Evolutionary conservation across 1,284 basidiomycete genomes (phyloP).

Genomic region (Cystobasidium pallidum): DNA sequence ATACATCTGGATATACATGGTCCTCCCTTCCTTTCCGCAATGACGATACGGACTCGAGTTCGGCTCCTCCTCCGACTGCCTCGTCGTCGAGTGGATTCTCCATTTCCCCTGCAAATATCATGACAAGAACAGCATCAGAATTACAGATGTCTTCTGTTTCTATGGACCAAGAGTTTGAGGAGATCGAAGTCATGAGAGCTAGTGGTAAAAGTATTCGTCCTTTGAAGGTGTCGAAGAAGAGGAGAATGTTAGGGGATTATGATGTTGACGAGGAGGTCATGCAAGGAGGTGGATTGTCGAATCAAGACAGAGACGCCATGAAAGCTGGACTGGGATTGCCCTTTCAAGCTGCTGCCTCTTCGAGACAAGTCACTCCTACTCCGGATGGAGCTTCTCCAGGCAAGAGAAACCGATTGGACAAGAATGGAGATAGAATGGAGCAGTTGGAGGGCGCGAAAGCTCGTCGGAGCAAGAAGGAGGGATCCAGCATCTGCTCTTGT

Average conservation of each 20-base stretch:
- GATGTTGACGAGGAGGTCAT: conserved; percentile 14
- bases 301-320: conserved; percentile 10
- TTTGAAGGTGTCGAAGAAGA: conserved; percentile 28
- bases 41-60: neutral
- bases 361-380: conserved; percentile 6
- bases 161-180: conserved; percentile 22
- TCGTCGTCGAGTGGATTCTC: conserved; percentile 5
- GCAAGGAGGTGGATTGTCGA: neutral
- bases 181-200: conserved; percentile 24
- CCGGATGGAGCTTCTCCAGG: conserved; percentile 17
- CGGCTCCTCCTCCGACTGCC: conserved; percentile 14
- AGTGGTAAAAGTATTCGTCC: conserved; percentile 35
- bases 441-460: conserved; percentile 22
- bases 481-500: conserved; percentile 34
- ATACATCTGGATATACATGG: neutral
- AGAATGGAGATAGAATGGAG: neutral
- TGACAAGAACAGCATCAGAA: conserved; percentile 30
- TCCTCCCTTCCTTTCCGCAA: conserved; percentile 9
- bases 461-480: conserved; percentile 44
- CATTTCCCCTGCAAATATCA: conserved; percentile 21
- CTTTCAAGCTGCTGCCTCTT: conserved; percentile 12
- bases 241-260: conserved; percentile 11
- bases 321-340: conserved; percentile 25
- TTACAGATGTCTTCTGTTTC: neutral
- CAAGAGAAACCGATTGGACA: conserved; percentile 6